Conservation (phyloP, 2,329 filamentous ascomycete genomes). For the Byssoonygena ceratinophila region DNA sequence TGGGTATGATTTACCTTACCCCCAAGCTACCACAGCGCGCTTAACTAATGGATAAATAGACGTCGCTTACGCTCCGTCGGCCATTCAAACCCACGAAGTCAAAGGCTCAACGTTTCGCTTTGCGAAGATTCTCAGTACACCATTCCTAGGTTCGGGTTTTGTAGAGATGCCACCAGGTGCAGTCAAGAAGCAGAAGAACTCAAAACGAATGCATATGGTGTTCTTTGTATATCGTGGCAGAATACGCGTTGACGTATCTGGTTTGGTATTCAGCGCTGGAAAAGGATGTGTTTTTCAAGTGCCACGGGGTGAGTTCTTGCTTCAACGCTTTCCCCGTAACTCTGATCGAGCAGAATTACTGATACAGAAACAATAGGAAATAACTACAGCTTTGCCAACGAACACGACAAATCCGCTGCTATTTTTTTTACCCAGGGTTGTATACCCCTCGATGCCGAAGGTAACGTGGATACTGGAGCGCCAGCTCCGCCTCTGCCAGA, state of each 20-base stretch:
- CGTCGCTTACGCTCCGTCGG: conserved; percentile 48
- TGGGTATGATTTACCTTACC: conserved; percentile 24
- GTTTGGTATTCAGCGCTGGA: conserved; percentile 60
- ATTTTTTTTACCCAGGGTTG: conserved; percentile 91
- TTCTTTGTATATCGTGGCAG: conserved; percentile 83
- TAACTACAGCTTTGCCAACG: conserved; percentile 82
- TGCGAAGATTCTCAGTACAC: conserved; percentile 71
- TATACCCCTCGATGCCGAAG: conserved; percentile 39
- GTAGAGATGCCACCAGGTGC: conserved; percentile 77
- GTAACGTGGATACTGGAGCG: conserved; percentile 18
- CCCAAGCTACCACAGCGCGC: not conserved
- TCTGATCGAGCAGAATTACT: no score
- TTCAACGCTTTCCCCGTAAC: no score
- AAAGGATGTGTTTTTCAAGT: conserved; percentile 91
- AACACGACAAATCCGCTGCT: conserved; percentile 58
- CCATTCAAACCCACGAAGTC: conserved; percentile 49
- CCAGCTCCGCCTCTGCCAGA: conserved; percentile 14
- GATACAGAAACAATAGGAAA: no score
- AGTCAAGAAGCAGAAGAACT: conserved; percentile 83
- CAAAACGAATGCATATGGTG: conserved; percentile 89
- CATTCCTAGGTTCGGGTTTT: conserved; percentile 81
- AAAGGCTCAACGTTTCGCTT: conserved; percentile 67
- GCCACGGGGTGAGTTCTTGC: conserved; percentile 63
- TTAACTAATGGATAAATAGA: conserved; percentile 35
- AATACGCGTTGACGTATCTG: conserved; percentile 59